Evolutionary conservation across 148 eudicot genomes (phyloP), one percentile per base, ranked within the genome.

Genomic region (Vaccinium darrowii): DNA sequence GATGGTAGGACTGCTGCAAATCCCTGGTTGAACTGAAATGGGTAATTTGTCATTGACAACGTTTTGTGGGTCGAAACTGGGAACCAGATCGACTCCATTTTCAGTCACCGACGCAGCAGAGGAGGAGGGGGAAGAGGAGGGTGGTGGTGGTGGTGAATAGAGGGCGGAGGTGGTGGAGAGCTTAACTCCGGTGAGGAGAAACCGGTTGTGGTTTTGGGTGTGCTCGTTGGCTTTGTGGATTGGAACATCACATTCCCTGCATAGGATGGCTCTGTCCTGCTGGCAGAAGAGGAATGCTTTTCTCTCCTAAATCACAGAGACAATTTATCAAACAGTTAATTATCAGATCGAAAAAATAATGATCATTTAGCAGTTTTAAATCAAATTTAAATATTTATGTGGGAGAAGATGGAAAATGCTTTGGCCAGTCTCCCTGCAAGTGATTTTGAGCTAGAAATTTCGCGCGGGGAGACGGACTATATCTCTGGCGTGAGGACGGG

Each of bases 191-290:
- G 74, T 30, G 18, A 69, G 77, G 39, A 73, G 77, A 39, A 36
- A 73, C 51, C 77, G 39, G 77, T 73, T 73, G 50, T 73, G 74
- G 74, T 69, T 69, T 27, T 0, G 39, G 18, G 74, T 69, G 18
- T 27, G 77, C 21, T 73, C 77, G 77, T 73, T 73, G 77, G 77
- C 51, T 39, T 73, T 39, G 77, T 73, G 77, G 50, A 73, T 73
- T 39, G 50, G 77, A 18, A 7, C 50, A 73, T 73, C 77, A 43
- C 77, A 39, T 33, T 73, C 77, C 39, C 50, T 16, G 51, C 77
- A 73, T 0, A 73, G 51, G 23, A 73, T 39, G 1, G 77, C 49
- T 16, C 77, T 73, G 77, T 73, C 77, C 77, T 73, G 77, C 2
- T 73, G 77, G 51, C 77, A 73, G 77, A 73, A 73, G 12, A 73